These are phyloP conservation scores for Fragosphaeria purpurea DNA, from an alignment of 2,329 filamentous ascomycete species.

Conservation along the genomic window DNA sequence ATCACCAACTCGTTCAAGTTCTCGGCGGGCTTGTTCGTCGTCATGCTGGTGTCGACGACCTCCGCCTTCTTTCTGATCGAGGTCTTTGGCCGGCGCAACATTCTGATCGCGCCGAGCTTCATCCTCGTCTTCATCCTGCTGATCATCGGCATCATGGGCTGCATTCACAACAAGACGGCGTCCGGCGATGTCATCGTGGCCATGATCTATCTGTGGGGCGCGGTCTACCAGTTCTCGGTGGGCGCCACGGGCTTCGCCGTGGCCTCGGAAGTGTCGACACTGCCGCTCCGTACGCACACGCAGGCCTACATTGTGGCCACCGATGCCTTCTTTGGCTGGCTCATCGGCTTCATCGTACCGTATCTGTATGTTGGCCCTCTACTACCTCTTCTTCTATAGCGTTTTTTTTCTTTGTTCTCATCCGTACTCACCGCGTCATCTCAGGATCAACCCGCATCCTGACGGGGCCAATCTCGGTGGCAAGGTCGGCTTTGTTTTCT, in stretches of 20 bases:
- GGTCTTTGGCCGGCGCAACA: background rate
- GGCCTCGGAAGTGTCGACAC: background rate
- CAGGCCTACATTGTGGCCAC: background rate
- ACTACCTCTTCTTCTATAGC: no score
- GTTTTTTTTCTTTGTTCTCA: no score
- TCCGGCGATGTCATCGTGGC: background rate
- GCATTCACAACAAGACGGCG: background rate
- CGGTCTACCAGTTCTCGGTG: background rate
- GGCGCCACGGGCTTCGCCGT: background rate
- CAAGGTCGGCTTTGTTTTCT: slow-evolving; percentile 6
- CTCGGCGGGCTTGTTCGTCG: slow-evolving; percentile 1
- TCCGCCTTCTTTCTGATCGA: slow-evolving; percentile 1
- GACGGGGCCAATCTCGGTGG: background rate
- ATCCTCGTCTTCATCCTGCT: background rate
- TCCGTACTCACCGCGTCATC: no score
- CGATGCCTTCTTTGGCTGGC: background rate
- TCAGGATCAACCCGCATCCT: slow-evolving; percentile 1
- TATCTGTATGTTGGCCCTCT: background rate
- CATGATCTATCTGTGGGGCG: background rate
- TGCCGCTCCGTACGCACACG: background rate
- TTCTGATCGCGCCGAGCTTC: background rate
- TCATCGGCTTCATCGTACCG: slow-evolving; percentile 1
- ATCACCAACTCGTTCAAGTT: background rate
- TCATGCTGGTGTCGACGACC: background rate
- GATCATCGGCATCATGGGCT: slow-evolving; percentile 2